These are phyloP conservation scores for Fusarium mangiferae DNA, from an alignment of 2,329 filamentous ascomycete species.

Conservation along the genomic window DNA sequence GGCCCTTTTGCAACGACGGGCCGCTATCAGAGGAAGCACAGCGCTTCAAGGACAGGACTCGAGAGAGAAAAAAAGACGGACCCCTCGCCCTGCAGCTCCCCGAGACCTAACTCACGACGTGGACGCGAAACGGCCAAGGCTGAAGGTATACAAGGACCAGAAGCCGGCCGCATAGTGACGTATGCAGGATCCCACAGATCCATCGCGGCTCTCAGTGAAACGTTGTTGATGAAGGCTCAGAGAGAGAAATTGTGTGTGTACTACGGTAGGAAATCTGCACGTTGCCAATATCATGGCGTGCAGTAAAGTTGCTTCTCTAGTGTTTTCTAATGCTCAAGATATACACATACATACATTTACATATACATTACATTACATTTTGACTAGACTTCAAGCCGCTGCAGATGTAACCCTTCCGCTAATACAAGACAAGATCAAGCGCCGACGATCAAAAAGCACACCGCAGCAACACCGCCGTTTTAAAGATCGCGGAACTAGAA, in stretches of 20 bases:
- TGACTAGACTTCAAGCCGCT: conserved; percentile 5
- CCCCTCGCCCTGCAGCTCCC: conserved; percentile 28
- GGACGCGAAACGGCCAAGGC: conserved; percentile 38
- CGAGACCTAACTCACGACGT: conserved; percentile 31
- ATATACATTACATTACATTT: conserved; percentile 25
- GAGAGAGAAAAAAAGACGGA: background rate
- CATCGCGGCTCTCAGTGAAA: conserved; percentile 17
- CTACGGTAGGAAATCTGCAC: conserved; percentile 9
- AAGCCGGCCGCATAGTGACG: conserved; percentile 38
- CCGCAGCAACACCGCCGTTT: conserved; percentile 29
- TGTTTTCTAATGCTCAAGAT: conserved; percentile 33
- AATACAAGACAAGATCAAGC: conserved; percentile 32
- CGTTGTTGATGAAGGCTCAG: background rate
- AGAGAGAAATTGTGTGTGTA: background rate
- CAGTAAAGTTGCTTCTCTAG: conserved; percentile 10
- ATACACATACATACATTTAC: conserved; percentile 32
- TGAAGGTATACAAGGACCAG: conserved; percentile 30
- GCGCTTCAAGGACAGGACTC: conserved; percentile 15
- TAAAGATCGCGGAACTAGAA: conserved; percentile 35
- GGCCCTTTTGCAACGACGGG: conserved; percentile 30
- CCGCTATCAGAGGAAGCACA: conserved; percentile 21
- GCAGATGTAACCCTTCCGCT: conserved; percentile 32
- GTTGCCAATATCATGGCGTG: conserved; percentile 28
- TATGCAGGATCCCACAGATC: conserved; percentile 35
- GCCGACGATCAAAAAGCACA: conserved; percentile 29